Evolutionary conservation across 1,139 yeast species (phyloP).

Genomic region (Taphrina deformans): DNA sequence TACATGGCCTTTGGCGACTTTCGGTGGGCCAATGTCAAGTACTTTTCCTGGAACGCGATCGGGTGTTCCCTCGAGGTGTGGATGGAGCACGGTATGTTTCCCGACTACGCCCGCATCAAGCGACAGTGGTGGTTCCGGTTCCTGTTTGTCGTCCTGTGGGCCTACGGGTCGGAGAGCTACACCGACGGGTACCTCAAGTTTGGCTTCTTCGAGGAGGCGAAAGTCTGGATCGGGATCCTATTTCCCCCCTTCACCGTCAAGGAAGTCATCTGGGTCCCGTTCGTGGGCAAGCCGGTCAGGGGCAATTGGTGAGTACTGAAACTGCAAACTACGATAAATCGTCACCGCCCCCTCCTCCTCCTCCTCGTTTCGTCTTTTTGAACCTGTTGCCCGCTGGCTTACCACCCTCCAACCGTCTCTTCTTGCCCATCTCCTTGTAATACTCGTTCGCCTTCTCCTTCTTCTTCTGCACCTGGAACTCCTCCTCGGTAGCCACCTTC

Average conservation of each 20-base stretch:
- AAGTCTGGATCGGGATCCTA: conserved; percentile 22
- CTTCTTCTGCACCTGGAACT: conserved; percentile 69
- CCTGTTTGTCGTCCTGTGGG: conserved; percentile 13
- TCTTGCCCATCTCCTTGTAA: conserved; percentile 64
- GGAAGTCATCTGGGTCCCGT: conserved; percentile 23
- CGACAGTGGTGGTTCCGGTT: conserved; percentile 1
- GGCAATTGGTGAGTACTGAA: conserved; percentile 4
- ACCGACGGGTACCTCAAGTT: conserved; percentile 21
- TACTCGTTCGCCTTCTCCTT: conserved; percentile 83
- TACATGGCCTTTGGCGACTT: conserved; percentile 20
- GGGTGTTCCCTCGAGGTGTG: conserved; percentile 13
- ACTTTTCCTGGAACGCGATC: conserved; percentile 22
- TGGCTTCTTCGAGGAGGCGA: conserved; percentile 26
- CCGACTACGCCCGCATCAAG: not conserved
- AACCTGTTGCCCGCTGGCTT: conserved; percentile 26
- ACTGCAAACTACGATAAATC: not conserved
- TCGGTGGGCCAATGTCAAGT: conserved; percentile 19
- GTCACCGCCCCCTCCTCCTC: conserved; percentile 1
- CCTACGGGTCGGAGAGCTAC: conserved; percentile 13
- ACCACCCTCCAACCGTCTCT: conserved; percentile 29
- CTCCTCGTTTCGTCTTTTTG: conserved; percentile 13
- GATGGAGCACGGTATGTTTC: conserved; percentile 4
- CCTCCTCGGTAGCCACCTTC: conserved; percentile 72
- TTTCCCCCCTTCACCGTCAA: not conserved
- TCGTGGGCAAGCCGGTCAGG: conserved; percentile 15